These are phyloP conservation scores for Brettanomyces bruxellensis DNA, from an alignment of 805 yeast species.

Conservation along the genomic window DNA sequence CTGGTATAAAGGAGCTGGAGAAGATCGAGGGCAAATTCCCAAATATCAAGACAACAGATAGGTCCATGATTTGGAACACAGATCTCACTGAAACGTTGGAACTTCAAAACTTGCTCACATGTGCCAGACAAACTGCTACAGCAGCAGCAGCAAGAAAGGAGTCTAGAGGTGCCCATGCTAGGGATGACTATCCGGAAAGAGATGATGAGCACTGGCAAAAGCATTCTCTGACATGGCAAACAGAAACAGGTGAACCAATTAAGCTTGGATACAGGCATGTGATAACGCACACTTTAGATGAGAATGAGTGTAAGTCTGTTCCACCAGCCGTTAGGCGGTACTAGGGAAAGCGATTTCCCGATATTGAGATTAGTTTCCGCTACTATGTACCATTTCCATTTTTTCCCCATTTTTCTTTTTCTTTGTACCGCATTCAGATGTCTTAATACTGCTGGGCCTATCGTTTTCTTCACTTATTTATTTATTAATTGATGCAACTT, in stretches of 20 bases:
- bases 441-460: neutral
- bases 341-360: slow-evolving; percentile 25
- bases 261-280: slow-evolving; percentile 80
- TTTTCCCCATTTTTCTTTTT: neutral
- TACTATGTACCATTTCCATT: neutral
- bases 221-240: slow-evolving; percentile 92
- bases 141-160: slow-evolving; percentile 94
- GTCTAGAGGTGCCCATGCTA: slow-evolving; percentile 99
- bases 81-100: slow-evolving; percentile 95
- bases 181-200: slow-evolving; percentile 95
- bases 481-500: neutral
- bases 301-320: slow-evolving; percentile 84
- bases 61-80: slow-evolving; percentile 98
- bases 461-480: neutral
- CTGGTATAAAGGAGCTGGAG: slow-evolving; percentile 75
- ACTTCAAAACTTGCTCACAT: slow-evolving; percentile 90
- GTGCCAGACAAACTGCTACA: slow-evolving; percentile 92
- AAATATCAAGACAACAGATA: slow-evolving; percentile 81
- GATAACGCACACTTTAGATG: slow-evolving; percentile 77
- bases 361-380: neutral
- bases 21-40: slow-evolving; percentile 66
- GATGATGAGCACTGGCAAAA: slow-evolving; percentile 97
- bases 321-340: slow-evolving; percentile 97
- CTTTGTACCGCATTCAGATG: neutral
- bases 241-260: slow-evolving; percentile 58